Percentiles rank a stretch among this genome's conserved stretches.
phyloP scores from a whole-genome alignment of 2,329 filamentous ascomycete genomes.

The Neoarthrinium moseri region DNA sequence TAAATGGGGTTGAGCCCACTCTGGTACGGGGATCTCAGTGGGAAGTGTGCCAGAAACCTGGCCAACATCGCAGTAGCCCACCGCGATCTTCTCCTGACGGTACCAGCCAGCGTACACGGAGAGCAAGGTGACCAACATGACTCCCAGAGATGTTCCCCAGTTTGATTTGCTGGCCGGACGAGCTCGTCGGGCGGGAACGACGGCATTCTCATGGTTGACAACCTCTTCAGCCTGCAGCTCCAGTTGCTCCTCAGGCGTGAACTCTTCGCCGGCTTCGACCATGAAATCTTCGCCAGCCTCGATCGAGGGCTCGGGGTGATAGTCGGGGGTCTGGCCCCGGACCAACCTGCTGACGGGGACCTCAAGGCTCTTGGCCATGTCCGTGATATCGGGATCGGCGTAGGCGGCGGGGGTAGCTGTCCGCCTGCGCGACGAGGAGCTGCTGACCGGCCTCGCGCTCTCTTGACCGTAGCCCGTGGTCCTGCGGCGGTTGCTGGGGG shows the following conservation, averaged over 20 bases:
- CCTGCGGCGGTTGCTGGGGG: slow-evolving; percentile 48
- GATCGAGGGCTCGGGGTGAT: slow-evolving; percentile 34
- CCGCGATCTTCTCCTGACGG: slow-evolving; percentile 91
- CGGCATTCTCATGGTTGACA: slow-evolving; percentile 46
- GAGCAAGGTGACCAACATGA: slow-evolving; percentile 69
- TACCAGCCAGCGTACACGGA: slow-evolving; percentile 79
- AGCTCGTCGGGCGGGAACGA: slow-evolving; percentile 36
- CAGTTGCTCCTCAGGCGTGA: slow-evolving; percentile 86
- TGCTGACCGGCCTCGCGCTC: slow-evolving; percentile 34
- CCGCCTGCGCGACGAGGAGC: slow-evolving; percentile 41
- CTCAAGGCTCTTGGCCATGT: slow-evolving; percentile 58
- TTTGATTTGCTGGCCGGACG: slow-evolving; percentile 38
- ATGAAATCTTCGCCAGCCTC: slow-evolving; percentile 79
- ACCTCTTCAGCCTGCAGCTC: slow-evolving; percentile 72
- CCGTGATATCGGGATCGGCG: slow-evolving; percentile 51
- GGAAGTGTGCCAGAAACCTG: slow-evolving; percentile 56
- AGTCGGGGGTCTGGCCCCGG: slow-evolving; percentile 31
- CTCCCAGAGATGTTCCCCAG: slow-evolving; percentile 65
- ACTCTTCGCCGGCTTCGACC: slow-evolving; percentile 96
- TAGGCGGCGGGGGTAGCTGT: slow-evolving; percentile 43
- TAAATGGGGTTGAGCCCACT: slow-evolving; percentile 36
- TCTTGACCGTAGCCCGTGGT: slow-evolving; percentile 43
- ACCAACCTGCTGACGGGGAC: slow-evolving; percentile 45
- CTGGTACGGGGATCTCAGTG: slow-evolving; percentile 39
- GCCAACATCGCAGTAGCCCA: slow-evolving; percentile 91